A percentile compares a stretch with the other conserved stretches of the same genome.
Conservation (phyloP, 2,329 filamentous ascomycete genomes). For the Diaporthe ampelina region DNA sequence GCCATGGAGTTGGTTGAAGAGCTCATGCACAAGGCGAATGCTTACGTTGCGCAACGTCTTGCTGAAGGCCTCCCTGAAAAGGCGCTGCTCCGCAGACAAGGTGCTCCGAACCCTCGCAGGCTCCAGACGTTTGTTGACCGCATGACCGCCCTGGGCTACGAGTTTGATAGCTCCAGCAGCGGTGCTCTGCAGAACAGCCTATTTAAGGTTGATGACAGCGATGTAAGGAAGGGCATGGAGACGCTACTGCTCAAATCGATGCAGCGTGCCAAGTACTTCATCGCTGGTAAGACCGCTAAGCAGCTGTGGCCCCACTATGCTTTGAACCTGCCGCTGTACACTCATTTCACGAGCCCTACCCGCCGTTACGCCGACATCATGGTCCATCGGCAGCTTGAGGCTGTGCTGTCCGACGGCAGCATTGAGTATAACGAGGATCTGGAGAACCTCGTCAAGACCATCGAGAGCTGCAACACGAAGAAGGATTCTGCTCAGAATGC, state of each 20-base stretch:
- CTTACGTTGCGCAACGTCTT: conserved; percentile 88
- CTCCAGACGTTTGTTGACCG: conserved; percentile 92
- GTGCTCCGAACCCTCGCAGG: conserved; percentile 86
- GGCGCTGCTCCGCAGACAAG: conserved; percentile 90
- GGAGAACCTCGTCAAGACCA: conserved; percentile 89
- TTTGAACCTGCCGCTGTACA: conserved; percentile 93
- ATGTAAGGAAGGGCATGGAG: conserved; percentile 97
- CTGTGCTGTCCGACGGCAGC: conserved; percentile 83
- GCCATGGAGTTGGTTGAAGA: conserved; percentile 96
- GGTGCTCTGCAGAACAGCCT: conserved; percentile 93
- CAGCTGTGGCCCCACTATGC: conserved; percentile 90
- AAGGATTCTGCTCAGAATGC: conserved; percentile 98
- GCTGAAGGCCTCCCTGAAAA: conserved; percentile 86
- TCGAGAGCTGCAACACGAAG: conserved; percentile 97
- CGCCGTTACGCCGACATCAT: conserved; percentile 95
- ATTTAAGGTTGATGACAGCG: conserved; percentile 90
- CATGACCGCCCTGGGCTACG: conserved; percentile 91
- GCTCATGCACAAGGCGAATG: conserved; percentile 92
- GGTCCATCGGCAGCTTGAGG: conserved; percentile 94
- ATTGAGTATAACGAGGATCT: conserved; percentile 91
- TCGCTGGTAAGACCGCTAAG: conserved; percentile 83
- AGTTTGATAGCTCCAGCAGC: conserved; percentile 90
- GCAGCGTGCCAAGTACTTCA: conserved; percentile 95
- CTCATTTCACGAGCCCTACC: conserved; percentile 96
- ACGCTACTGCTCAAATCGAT: conserved; percentile 95